These are phyloP conservation scores for Sphaerulina vaccinii DNA, from an alignment of 2,329 filamentous ascomycete genomes.

Conservation along the genomic window DNA sequence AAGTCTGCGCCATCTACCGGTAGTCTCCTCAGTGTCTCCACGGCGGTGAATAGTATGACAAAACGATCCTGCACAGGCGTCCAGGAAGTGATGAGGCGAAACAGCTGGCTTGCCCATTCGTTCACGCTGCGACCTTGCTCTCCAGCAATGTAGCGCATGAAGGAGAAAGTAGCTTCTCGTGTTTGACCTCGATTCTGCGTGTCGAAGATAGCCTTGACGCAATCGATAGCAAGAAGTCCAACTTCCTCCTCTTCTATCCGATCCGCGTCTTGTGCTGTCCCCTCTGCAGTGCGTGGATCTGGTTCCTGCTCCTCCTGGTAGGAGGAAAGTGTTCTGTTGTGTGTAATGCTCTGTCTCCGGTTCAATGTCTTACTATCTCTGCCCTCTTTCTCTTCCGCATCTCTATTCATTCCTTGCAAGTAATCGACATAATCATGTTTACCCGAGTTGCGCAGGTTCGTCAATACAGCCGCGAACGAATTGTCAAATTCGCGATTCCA, in stretches of 20 bases:
- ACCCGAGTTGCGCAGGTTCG: constrained; percentile 77
- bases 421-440: constrained; percentile 64
- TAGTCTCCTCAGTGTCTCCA: constrained; percentile 71
- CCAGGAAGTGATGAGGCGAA: constrained; percentile 79
- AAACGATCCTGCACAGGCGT: constrained; percentile 93
- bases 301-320: constrained; percentile 59
- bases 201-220: constrained; percentile 80
- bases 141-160: constrained; percentile 68
- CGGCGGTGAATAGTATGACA: constrained; percentile 76
- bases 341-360: constrained; percentile 75
- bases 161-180: constrained; percentile 68
- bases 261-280: constrained; percentile 82
- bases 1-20: constrained; percentile 64
- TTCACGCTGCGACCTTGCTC: constrained; percentile 27
- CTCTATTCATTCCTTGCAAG: constrained; percentile 64
- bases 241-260: constrained; percentile 87
- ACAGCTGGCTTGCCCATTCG: constrained; percentile 78
- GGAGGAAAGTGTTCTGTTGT: constrained; percentile 64
- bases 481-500: constrained; percentile 62
- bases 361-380: constrained; percentile 61
- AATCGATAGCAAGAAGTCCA: constrained; percentile 78
- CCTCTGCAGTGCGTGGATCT: constrained; percentile 65
- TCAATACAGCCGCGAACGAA: constrained; percentile 79
- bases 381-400: constrained; percentile 64
- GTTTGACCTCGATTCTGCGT: constrained; percentile 80